A percentile compares a stretch with the other conserved stretches of the same genome.
phyloP scores from a whole-genome alignment of 495 filamentous ascomycete genomes.

The Xylaria cubensis region DNA sequence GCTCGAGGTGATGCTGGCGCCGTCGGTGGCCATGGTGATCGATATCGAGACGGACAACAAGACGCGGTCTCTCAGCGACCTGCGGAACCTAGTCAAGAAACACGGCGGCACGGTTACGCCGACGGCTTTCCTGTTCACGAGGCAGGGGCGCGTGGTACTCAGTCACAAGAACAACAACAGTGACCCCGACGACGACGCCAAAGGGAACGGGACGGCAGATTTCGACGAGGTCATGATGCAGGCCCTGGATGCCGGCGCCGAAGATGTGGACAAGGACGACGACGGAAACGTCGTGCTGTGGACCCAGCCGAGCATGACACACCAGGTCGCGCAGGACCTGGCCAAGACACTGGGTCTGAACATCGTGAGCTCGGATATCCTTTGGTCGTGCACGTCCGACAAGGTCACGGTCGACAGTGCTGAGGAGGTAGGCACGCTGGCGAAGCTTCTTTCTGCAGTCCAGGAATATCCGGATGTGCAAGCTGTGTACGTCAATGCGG shows the following conservation, averaged over 20 bases:
- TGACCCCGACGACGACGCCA: slow-evolving; percentile 61
- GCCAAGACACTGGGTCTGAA: slow-evolving; percentile 64
- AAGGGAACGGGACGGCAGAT: slow-evolving; percentile 55
- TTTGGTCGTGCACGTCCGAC: slow-evolving; percentile 86
- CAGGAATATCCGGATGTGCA: slow-evolving; percentile 69
- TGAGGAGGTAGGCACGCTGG: slow-evolving; percentile 58
- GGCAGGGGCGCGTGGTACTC: slow-evolving; percentile 73
- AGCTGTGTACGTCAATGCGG: slow-evolving; percentile 70
- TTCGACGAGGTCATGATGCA: slow-evolving; percentile 82
- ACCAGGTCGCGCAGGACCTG: slow-evolving; percentile 67
- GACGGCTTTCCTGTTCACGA: slow-evolving; percentile 83
- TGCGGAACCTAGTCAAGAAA: slow-evolving; percentile 72
- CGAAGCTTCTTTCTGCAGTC: slow-evolving; percentile 60
- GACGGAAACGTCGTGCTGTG: slow-evolving; percentile 74
- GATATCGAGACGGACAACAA: slow-evolving; percentile 81
- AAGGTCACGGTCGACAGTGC: slow-evolving; percentile 60
- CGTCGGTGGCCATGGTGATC: slow-evolving; percentile 78
- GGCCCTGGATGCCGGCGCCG: slow-evolving; percentile 83
- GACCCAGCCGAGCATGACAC: slow-evolving; percentile 75
- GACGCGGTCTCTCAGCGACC: slow-evolving; percentile 70
- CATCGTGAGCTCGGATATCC: slow-evolving; percentile 74
- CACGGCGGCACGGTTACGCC: slow-evolving; percentile 71
- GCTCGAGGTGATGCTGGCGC: slow-evolving; percentile 83
- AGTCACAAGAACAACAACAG: slow-evolving; percentile 76
- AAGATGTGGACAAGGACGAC: slow-evolving; percentile 76